Evolutionary conservation across 768 basidiomycete species (phyloP), one percentile per base, ranked within the genome.

Genomic region (Lyophyllum decastes): DNA sequence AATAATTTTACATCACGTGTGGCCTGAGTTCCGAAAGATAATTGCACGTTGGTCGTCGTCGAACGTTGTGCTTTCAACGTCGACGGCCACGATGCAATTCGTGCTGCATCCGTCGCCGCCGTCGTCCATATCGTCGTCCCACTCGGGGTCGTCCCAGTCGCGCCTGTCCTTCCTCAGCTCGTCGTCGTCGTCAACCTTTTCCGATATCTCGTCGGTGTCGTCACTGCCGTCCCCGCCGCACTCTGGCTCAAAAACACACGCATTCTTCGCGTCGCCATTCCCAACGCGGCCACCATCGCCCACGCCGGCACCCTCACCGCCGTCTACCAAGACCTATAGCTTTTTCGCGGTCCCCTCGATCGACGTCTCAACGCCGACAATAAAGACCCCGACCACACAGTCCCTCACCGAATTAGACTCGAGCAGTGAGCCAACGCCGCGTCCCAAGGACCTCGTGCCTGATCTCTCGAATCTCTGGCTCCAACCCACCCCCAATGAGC

Each of bases 201-300:
- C 76, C 9, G 76, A 77, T 48, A 52, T 62, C 24, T 64, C 68
- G 1, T 64, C 68, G 1, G 61, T 62, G n/a, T 58, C 69, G 46
- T 66, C 71, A 14, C 62, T 71, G 34, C 53, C 64, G 16, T 67
- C 72, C 1, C 70, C 72, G 1, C 68, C 72, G 0, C 69, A 69
- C 9, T 66, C 73, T 0, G 65, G 63, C 4, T 68, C 75, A 41
- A 82, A 81, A 70, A 84, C 82, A 10, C 70, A 77, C 63, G 77
- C 79, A 10, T 80, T 82, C 68, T 78, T 82, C 68, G 71, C 77
- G 35, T 75, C 77, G 49, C 71, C 80, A 6, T 77, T 81, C 67
- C 70, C 75, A 16, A 75, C 75, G 0, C 67, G 69, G 10, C 72
- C 77, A 0, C 74, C 76, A 8, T 71, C 75, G 14, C 72, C 74